Evolutionary conservation across 306 rosid genomes (phyloP).

Genomic region (Trifolium repens): DNA sequence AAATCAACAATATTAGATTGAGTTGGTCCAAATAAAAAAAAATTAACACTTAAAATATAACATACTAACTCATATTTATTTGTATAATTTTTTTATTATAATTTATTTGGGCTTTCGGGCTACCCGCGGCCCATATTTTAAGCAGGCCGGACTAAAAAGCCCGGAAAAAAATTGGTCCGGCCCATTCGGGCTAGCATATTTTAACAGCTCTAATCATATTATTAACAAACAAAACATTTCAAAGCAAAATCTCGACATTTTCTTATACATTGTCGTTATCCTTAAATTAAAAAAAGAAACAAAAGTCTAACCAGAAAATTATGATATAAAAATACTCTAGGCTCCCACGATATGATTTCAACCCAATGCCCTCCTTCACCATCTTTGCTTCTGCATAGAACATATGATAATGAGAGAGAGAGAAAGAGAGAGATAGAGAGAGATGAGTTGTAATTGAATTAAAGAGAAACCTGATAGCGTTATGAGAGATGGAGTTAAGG

Average conservation of each 20-base stretch:
- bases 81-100: too few species aligned
- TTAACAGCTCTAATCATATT: not conserved
- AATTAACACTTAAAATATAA: too few species aligned
- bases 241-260: not conserved
- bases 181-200: too few species aligned
- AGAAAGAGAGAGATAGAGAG: not conserved
- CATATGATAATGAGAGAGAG: not conserved
- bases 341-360: constrained; percentile 90
- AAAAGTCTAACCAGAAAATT: constrained; percentile 70
- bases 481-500: constrained; percentile 65
- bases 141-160: too few species aligned
- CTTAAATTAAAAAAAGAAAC: not conserved
- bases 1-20: too few species aligned
- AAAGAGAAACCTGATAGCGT: constrained; percentile 39
- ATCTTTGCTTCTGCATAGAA: constrained; percentile 36
- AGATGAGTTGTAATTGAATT: not conserved
- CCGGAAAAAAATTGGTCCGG: too few species aligned
- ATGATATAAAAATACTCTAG: constrained; percentile 87
- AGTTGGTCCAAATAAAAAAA: too few species aligned
- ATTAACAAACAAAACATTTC: not conserved
- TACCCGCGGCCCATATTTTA: too few species aligned
- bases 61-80: too few species aligned
- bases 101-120: too few species aligned
- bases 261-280: too few species aligned
- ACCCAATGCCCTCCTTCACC: constrained; percentile 60